Conservation (phyloP, 1,284 basidiomycete species). For the Cystobasidiaceae sp. region DNA sequence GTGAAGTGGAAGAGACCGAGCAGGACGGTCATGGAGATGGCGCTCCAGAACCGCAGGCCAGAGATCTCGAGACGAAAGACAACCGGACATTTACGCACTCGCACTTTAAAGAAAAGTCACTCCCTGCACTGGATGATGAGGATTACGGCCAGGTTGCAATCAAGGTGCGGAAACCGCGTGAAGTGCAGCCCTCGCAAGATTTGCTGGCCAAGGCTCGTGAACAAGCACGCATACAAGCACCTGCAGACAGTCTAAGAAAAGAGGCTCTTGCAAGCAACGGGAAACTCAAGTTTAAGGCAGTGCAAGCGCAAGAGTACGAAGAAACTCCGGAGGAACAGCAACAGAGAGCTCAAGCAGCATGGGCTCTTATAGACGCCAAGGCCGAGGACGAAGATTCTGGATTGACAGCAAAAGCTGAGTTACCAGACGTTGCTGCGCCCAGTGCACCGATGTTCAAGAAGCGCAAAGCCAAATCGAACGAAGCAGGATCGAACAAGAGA, state of each 20-base stretch:
- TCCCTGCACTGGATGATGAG: conserved; percentile 33
- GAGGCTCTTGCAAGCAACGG: conserved; percentile 33
- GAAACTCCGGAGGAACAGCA: conserved; percentile 20
- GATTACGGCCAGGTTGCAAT: conserved; percentile 31
- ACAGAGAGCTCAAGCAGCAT: not conserved
- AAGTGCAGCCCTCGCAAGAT: not conserved
- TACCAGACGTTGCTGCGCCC: not conserved
- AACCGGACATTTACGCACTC: conserved; percentile 20
- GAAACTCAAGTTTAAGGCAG: conserved; percentile 35
- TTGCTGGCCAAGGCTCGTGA: conserved; percentile 12
- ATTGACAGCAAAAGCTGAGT: not conserved
- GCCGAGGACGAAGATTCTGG: not conserved
- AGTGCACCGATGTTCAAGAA: conserved; percentile 37
- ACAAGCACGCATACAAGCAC: conserved; percentile 10
- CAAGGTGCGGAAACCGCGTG: conserved; percentile 21
- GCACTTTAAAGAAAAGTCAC: conserved; percentile 22
- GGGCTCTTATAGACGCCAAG: conserved; percentile 15
- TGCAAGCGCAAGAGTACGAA: conserved; percentile 18
- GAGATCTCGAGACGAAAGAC: conserved; percentile 10
- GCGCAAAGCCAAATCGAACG: conserved; percentile 34
- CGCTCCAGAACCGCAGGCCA: not conserved
- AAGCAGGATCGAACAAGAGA: too few species aligned
- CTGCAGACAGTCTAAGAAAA: conserved; percentile 7
- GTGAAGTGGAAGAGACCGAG: too few species aligned
- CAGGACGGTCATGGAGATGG: too few species aligned